Percentiles rank a stretch among this genome's conserved stretches.
phyloP scores from a whole-genome alignment of 495 filamentous ascomycete genomes.

The Penicillium taxi region DNA sequence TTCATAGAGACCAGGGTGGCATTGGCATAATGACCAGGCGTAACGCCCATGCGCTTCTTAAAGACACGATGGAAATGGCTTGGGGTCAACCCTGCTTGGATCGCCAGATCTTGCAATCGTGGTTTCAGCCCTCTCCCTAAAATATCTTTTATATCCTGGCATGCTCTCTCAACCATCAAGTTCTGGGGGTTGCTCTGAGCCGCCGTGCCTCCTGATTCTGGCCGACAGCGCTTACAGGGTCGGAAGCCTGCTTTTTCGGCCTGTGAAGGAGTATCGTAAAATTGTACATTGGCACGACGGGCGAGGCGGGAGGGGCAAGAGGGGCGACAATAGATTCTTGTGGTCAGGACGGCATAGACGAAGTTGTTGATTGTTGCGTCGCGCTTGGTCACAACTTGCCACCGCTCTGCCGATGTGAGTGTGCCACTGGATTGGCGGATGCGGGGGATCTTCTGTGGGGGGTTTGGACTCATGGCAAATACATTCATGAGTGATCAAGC shows the following conservation, averaged over 20 bases:
- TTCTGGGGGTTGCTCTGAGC: conserved; percentile 34
- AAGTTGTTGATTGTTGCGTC: conserved; percentile 44
- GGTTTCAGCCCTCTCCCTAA: conserved; percentile 27
- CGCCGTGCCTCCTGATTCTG: conserved; percentile 31
- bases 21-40: conserved; percentile 48
- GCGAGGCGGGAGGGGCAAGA: conserved; percentile 54
- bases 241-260: conserved; percentile 51
- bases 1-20: conserved; percentile 3
- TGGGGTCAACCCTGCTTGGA: conserved; percentile 45
- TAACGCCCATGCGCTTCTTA: conserved; percentile 51
- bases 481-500: too few species aligned
- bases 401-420: conserved; percentile 37
- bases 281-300: conserved; percentile 52
- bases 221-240: conserved; percentile 58
- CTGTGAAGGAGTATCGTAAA: conserved; percentile 47
- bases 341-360: conserved; percentile 55
- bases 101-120: conserved; percentile 45
- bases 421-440: conserved; percentile 13
- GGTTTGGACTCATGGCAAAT: too few species aligned
- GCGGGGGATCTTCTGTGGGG: conserved; percentile 20
- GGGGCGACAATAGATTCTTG: conserved; percentile 57
- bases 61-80: conserved; percentile 59
- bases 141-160: conserved; percentile 23
- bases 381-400: conserved; percentile 48
- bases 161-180: conserved; percentile 39